phyloP scores from a whole-genome alignment of 441 rosid species.

The Omphalea diandra region DNA sequence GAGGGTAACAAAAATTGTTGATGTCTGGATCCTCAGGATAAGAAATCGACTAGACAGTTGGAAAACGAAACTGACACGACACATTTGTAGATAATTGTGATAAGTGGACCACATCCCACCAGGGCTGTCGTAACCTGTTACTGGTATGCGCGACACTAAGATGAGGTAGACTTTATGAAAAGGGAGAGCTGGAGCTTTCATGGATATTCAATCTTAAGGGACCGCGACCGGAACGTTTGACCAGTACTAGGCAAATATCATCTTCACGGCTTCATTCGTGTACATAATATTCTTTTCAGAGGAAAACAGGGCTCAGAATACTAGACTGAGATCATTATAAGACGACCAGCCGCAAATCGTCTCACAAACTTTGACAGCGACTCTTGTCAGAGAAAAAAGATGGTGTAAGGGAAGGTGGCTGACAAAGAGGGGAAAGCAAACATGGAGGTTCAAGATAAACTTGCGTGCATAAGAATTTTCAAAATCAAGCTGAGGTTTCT shows the following conservation, averaged over 20 bases:
- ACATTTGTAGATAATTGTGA: constrained; percentile 17
- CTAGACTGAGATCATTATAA: not conserved
- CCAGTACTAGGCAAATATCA: not conserved
- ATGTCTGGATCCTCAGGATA: constrained; percentile 8
- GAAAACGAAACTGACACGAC: constrained; percentile 3
- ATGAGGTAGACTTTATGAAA: not conserved
- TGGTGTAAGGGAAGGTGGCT: too few relatives aligned
- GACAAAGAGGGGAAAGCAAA: too few relatives aligned
- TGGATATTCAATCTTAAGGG: constrained; percentile 10
- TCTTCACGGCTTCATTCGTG: not conserved
- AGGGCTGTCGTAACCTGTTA: not conserved
- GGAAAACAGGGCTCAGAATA: not conserved
- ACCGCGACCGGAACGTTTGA: not conserved
- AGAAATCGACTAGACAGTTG: constrained; percentile 21
- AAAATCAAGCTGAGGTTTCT: too few relatives aligned
- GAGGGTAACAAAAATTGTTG: constrained; percentile 1
- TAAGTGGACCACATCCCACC: constrained; percentile 20
- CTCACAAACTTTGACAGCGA: not conserved
- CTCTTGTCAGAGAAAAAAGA: not conserved
- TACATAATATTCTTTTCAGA: not conserved
- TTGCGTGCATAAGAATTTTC: too few relatives aligned
- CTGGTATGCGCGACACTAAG: constrained; percentile 13
- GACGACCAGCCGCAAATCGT: not conserved
- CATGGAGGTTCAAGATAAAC: too few relatives aligned
- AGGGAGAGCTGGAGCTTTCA: not conserved